phyloP scores from a whole-genome alignment of 192 early-diverging fungal genomes.

The Allomyces macrogynus region DNA sequence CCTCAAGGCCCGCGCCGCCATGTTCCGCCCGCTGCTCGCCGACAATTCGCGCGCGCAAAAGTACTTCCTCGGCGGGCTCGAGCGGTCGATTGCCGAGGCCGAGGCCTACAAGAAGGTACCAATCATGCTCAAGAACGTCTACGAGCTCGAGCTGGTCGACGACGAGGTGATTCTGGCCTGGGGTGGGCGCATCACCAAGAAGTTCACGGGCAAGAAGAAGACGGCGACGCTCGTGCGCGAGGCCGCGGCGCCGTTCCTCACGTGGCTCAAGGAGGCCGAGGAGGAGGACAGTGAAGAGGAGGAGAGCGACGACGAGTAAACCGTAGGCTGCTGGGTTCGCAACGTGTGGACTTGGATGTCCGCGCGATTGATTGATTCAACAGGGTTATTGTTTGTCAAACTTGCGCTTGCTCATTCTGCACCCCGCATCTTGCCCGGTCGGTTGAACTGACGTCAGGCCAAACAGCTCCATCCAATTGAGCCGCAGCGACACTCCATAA shows the following conservation, averaged over 20 bases:
- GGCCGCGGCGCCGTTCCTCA: constrained; percentile 69
- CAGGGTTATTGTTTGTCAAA: no score
- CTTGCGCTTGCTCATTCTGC: no score
- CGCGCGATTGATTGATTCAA: no score
- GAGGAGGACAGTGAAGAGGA: constrained; percentile 44
- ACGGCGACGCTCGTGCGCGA: constrained; percentile 60
- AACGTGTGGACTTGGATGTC: no score
- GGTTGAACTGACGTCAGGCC: no score
- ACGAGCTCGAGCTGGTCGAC: constrained; percentile 74
- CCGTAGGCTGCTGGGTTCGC: no score
- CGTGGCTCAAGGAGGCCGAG: constrained; percentile 76
- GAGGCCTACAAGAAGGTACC: constrained; percentile 39
- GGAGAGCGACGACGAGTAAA: background rate
- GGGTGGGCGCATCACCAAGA: constrained; percentile 63
- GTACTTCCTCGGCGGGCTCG: constrained; percentile 80
- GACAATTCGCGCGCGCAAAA: background rate
- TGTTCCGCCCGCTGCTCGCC: constrained; percentile 33
- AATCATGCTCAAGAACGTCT: constrained; percentile 67
- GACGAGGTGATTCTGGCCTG: constrained; percentile 78
- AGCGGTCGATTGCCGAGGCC: constrained; percentile 49
- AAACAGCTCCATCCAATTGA: no score
- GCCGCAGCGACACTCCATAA: no score
- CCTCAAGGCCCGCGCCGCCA: constrained; percentile 42
- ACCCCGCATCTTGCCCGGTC: no score
- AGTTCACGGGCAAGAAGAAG: constrained; percentile 60